Percentiles rank a stretch among this genome's conserved stretches.
phyloP scores from a whole-genome alignment of 441 rosid genomes.

The Geranium incanum region DNA sequence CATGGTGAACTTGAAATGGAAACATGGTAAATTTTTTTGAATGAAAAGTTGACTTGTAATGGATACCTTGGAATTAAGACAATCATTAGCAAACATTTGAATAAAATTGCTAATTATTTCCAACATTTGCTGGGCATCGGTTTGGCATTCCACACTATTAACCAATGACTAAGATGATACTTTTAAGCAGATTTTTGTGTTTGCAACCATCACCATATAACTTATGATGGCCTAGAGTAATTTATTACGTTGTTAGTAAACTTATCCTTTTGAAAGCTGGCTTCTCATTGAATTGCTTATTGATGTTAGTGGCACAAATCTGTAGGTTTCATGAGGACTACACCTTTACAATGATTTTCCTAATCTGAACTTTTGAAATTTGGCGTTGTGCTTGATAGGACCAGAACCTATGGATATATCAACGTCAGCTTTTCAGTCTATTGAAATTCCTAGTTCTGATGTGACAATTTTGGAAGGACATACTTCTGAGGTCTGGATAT shows the following conservation, averaged over 20 bases:
- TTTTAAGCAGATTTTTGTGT: not conserved
- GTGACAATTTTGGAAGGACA: conserved; percentile 93
- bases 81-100: not conserved
- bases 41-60: not conserved
- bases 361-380: not conserved
- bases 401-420: conserved; percentile 77
- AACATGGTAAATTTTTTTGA: not conserved
- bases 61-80: not conserved
- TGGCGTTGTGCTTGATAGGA: conserved; percentile 28
- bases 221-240: not conserved
- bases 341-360: conserved; percentile 1
- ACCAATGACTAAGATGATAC: not conserved
- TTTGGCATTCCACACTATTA: not conserved
- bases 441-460: conserved; percentile 66
- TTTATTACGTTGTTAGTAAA: not conserved
- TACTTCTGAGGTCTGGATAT: conserved; percentile 75
- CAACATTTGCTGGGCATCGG: not conserved
- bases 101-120: not conserved
- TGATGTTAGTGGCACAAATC: not conserved
- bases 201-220: not conserved
- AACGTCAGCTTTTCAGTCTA: conserved; percentile 46
- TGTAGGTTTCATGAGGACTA: not conserved
- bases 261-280: not conserved
- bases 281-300: not conserved
- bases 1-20: not conserved